Percentiles rank a stretch among this genome's conserved stretches.
Evolutionary conservation across 257 asterid species (phyloP).

Genomic region (Nicotiana knightiana): DNA sequence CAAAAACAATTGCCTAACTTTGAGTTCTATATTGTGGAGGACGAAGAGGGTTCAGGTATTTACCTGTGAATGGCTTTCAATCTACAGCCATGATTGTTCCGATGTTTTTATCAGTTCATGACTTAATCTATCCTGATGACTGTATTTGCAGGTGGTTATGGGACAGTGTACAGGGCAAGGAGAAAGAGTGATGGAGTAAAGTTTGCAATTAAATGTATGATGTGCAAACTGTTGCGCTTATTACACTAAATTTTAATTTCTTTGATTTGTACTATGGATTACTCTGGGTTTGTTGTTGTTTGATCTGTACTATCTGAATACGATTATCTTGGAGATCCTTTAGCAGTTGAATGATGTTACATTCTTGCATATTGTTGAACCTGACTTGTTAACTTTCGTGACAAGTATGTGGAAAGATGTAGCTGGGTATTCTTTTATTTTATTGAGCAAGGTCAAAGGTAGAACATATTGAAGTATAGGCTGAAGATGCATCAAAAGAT

Average conservation of each 20-base stretch:
- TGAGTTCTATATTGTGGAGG: constrained; percentile 61
- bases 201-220: constrained; percentile 85
- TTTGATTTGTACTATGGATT: not conserved
- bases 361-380: not conserved
- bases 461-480: not conserved
- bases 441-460: not conserved
- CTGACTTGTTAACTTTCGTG: not conserved
- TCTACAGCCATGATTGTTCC: not conserved
- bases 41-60: constrained; percentile 95
- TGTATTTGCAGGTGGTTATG: constrained; percentile 81
- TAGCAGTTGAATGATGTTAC: not conserved
- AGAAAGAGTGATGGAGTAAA: constrained; percentile 69
- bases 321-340: not conserved
- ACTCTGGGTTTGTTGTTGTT: not conserved
- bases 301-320: not conserved
- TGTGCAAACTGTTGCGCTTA: not conserved
- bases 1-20: constrained; percentile 55
- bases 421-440: not conserved
- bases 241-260: not conserved
- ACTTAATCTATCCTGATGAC: not conserved
- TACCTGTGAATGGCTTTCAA: constrained; percentile 2
- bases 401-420: not conserved
- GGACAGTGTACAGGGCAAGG: constrained; percentile 88
- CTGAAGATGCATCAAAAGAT: not conserved
- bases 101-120: not conserved